Percentiles rank a stretch among this genome's conserved stretches.
Conservation (phyloP, 1,139 yeast species). For the Pichia inconspicua region DNA sequence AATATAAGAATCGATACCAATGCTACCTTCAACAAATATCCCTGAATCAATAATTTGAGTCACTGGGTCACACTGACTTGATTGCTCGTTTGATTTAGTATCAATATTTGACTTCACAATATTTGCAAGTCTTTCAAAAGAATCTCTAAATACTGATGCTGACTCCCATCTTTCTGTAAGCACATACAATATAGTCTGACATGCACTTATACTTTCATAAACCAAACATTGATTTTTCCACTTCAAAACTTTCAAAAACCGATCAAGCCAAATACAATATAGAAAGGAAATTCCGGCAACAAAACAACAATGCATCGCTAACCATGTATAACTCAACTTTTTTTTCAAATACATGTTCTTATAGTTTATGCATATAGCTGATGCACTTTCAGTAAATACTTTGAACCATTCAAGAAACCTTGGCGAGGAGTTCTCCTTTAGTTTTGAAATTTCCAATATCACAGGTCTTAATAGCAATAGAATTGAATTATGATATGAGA, state of each 20-base stretch:
- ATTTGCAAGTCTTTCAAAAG: conserved; percentile 14
- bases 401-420: conserved; percentile 27
- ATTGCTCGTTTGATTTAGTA: background rate
- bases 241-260: conserved; percentile 19
- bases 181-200: conserved; percentile 25
- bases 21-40: conserved; percentile 13
- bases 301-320: conserved; percentile 27
- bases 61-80: background rate
- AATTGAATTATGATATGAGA: conserved; percentile 29
- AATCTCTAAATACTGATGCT: conserved; percentile 18
- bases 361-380: conserved; percentile 25
- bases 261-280: conserved; percentile 28
- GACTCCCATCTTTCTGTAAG: conserved; percentile 27
- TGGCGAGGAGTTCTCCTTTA: conserved; percentile 16
- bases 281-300: conserved; percentile 28
- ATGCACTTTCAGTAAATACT: conserved; percentile 26
- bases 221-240: conserved; percentile 22
- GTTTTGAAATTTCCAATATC: conserved; percentile 23
- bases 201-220: conserved; percentile 27
- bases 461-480: conserved; percentile 26
- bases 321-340: conserved; percentile 25
- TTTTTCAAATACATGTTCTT: conserved; percentile 23
- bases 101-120: conserved; percentile 10
- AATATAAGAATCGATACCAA: conserved; percentile 14
- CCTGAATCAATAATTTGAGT: conserved; percentile 2